Percentiles rank a stretch among this genome's conserved stretches.
Evolutionary conservation across 192 early-diverging fungal genomes (phyloP).

Genomic region (Oehlia diaphana): DNA sequence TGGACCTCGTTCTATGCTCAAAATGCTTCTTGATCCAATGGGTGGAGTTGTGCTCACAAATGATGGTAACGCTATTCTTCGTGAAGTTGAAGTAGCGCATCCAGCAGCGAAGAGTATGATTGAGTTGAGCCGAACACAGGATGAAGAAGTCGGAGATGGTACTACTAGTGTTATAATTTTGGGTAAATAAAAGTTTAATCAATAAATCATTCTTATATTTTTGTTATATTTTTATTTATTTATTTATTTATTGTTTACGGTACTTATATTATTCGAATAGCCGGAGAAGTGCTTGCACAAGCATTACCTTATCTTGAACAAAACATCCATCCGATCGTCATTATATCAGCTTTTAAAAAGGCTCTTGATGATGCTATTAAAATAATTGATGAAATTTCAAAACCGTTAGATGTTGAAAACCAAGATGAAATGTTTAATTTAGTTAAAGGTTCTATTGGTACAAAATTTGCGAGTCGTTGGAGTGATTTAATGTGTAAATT

Average conservation of each 20-base stretch:
- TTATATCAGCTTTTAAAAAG: slow-evolving; percentile 90
- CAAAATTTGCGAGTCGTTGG: slow-evolving; percentile 96
- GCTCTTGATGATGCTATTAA: slow-evolving; percentile 91
- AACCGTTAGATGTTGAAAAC: slow-evolving; percentile 81
- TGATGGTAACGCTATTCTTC: slow-evolving; percentile 97
- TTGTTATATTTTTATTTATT: background rate
- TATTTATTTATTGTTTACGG: too few relatives aligned
- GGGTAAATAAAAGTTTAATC: slow-evolving; percentile 51
- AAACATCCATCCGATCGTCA: slow-evolving; percentile 97
- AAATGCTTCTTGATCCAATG: slow-evolving; percentile 99
- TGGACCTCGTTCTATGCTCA: slow-evolving; percentile 98
- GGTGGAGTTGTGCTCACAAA: slow-evolving; percentile 98
- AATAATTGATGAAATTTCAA: slow-evolving; percentile 82
- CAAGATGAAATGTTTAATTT: slow-evolving; percentile 87
- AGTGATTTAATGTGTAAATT: slow-evolving; percentile 96
- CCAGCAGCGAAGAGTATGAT: slow-evolving; percentile 99
- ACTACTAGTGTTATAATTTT: slow-evolving; percentile 99
- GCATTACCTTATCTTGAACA: slow-evolving; percentile 93
- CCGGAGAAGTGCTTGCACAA: slow-evolving; percentile 93
- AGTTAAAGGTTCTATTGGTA: slow-evolving; percentile 92
- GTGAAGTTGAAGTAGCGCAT: slow-evolving; percentile 99
- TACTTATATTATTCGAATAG: slow-evolving; percentile 40
- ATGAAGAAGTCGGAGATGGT: slow-evolving; percentile 99
- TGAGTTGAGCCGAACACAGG: slow-evolving; percentile 97
- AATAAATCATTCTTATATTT: background rate